Conservation (phyloP, 129 eudicot species). For the Arctium minus region DNA sequence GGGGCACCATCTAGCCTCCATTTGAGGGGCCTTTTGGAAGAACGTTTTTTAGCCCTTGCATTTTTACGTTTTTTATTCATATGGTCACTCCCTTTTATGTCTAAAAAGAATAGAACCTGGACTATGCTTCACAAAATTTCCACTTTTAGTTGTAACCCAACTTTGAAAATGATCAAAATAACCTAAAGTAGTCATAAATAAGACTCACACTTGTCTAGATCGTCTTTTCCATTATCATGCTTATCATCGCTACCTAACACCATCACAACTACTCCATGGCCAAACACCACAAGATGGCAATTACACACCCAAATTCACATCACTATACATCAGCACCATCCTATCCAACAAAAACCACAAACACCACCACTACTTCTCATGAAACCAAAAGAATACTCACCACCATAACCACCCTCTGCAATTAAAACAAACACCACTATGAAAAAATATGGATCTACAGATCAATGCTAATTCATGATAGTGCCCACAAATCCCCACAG, state of each 20-base stretch:
- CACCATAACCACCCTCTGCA: no score
- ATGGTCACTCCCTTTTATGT: neutral
- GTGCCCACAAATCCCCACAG: no score
- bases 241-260: neutral
- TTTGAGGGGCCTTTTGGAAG: neutral
- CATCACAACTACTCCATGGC: neutral
- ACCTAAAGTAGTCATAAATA: neutral
- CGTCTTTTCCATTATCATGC: neutral
- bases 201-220: neutral
- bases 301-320: no score
- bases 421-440: no score
- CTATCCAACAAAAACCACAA: no score
- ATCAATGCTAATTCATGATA: no score
- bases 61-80: neutral
- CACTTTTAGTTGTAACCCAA: neutral
- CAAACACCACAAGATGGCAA: no score
- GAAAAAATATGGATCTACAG: no score
- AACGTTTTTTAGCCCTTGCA: neutral
- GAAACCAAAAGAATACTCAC: no score
- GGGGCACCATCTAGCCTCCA: neutral
- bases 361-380: no score
- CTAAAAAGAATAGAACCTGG: neutral
- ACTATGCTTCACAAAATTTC: neutral
- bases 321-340: no score
- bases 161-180: neutral